phyloP scores from a whole-genome alignment of 2,329 filamentous ascomycete genomes.

The Trematosphaeria pertusa region DNA sequence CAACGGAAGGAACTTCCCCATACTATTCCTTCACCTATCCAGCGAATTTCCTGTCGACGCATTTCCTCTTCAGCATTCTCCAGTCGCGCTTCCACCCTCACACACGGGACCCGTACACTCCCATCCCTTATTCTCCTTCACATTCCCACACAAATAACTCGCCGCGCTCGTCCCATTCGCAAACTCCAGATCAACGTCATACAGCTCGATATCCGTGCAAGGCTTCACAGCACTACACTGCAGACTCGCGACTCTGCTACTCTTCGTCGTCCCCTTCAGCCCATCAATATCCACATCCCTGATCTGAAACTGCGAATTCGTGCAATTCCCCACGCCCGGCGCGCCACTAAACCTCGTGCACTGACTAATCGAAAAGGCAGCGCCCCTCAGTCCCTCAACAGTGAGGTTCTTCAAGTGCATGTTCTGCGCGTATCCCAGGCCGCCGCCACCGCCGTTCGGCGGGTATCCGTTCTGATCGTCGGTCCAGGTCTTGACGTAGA shows the following conservation, averaged over 20 bases:
- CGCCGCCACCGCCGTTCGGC: conserved; percentile 66
- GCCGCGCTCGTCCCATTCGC: conserved; percentile 19
- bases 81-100: conserved; percentile 26
- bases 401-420: conserved; percentile 48
- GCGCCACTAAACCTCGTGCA: conserved; percentile 49
- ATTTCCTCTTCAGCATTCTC: conserved; percentile 28
- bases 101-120: conserved; percentile 29
- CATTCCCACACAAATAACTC: conserved; percentile 29
- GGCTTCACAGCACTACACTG: conserved; percentile 38
- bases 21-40: too few species aligned
- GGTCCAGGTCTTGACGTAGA: conserved; percentile 68
- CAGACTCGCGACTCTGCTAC: conserved; percentile 24
- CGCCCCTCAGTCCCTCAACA: conserved; percentile 30
- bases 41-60: too few species aligned
- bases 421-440: conserved; percentile 54
- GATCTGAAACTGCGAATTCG: conserved; percentile 51
- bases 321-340: conserved; percentile 45
- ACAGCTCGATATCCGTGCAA: conserved; percentile 27
- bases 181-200: conserved; percentile 23
- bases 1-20: too few species aligned
- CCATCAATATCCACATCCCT: conserved; percentile 39
- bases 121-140: conserved; percentile 22
- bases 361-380: conserved; percentile 48
- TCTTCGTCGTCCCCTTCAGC: conserved; percentile 37
- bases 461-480: conserved; percentile 59